phyloP scores from a whole-genome alignment of 495 filamentous ascomycete species.

The Hapsidospora chrysogenum region DNA sequence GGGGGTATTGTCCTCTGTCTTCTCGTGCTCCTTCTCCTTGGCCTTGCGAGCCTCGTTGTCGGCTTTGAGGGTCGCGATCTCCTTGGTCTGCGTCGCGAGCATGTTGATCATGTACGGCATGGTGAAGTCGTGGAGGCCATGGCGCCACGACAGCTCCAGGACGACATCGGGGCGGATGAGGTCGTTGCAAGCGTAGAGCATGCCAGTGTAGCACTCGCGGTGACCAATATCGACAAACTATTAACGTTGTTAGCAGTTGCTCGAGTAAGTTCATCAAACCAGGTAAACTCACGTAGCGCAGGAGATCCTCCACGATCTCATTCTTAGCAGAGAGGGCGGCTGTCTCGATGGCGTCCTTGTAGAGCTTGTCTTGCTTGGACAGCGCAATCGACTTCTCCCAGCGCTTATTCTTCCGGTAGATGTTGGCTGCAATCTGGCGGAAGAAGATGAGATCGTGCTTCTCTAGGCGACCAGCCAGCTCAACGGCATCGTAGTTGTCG shows the following conservation, averaged over 20 bases:
- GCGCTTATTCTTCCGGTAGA: slow-evolving; percentile 99
- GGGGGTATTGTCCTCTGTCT: slow-evolving; percentile 79
- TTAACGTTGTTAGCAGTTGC: slow-evolving; percentile 13
- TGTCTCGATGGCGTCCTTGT: slow-evolving; percentile 99
- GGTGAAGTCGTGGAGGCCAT: slow-evolving; percentile 88
- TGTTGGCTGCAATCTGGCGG: slow-evolving; percentile 93
- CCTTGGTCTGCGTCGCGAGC: slow-evolving; percentile 73
- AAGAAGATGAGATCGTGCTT: slow-evolving; percentile 98
- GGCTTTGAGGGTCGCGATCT: slow-evolving; percentile 71
- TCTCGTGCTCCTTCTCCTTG: slow-evolving; percentile 70
- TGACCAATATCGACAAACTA: slow-evolving; percentile 99
- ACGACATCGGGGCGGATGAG: slow-evolving; percentile 82
- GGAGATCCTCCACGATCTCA: slow-evolving; percentile 86
- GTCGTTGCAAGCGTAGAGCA: slow-evolving; percentile 98
- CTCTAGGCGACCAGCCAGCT: slow-evolving; percentile 88
- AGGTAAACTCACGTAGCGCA: slow-evolving; percentile 92
- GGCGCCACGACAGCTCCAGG: slow-evolving; percentile 93
- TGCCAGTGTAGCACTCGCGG: slow-evolving; percentile 96
- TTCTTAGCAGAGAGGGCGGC: slow-evolving; percentile 83
- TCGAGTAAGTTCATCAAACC: no score
- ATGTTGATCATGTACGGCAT: slow-evolving; percentile 99
- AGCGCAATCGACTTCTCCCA: slow-evolving; percentile 99
- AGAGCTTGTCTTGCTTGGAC: slow-evolving; percentile 98
- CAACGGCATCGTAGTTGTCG: slow-evolving; percentile 95
- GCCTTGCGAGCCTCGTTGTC: slow-evolving; percentile 97